Conservation (phyloP, 2,329 filamentous ascomycete genomes). For the Ophiosphaerella korrae region DNA sequence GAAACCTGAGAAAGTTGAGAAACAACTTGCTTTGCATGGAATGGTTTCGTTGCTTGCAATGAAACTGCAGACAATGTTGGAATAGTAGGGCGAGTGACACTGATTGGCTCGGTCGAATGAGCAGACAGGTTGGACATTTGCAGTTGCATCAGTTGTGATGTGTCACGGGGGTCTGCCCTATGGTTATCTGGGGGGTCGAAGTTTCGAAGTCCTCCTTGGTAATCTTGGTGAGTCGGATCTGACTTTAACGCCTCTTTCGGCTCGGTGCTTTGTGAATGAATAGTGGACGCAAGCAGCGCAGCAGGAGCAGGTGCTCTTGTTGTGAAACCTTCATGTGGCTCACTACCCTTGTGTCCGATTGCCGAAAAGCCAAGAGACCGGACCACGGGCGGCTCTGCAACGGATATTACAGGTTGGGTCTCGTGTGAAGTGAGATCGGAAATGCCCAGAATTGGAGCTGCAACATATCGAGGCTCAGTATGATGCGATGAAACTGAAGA, state of each 20-base stretch:
- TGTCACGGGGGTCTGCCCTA: background rate
- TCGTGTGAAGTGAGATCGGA: constrained; percentile 23
- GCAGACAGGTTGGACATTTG: constrained; percentile 33
- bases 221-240: background rate
- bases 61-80: constrained; percentile 29
- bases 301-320: constrained; percentile 21
- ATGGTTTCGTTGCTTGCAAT: constrained; percentile 34
- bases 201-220: background rate
- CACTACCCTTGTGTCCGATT: constrained; percentile 35
- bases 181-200: background rate
- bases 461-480: constrained; percentile 28
- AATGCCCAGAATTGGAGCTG: constrained; percentile 20
- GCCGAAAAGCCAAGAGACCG: constrained; percentile 35
- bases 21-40: constrained; percentile 7
- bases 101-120: constrained; percentile 34
- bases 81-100: constrained; percentile 17
- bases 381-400: constrained; percentile 32
- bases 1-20: constrained; percentile 21
- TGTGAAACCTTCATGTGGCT: constrained; percentile 26
- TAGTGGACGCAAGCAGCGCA: constrained; percentile 34
- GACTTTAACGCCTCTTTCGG: constrained; percentile 15
- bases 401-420: constrained; percentile 36
- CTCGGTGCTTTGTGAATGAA: constrained; percentile 32
- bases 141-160: constrained; percentile 15
- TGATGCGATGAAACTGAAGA: constrained; percentile 31